phyloP scores from a whole-genome alignment of 2,329 filamentous ascomycete genomes.

The Leptosphaerulina australis region DNA sequence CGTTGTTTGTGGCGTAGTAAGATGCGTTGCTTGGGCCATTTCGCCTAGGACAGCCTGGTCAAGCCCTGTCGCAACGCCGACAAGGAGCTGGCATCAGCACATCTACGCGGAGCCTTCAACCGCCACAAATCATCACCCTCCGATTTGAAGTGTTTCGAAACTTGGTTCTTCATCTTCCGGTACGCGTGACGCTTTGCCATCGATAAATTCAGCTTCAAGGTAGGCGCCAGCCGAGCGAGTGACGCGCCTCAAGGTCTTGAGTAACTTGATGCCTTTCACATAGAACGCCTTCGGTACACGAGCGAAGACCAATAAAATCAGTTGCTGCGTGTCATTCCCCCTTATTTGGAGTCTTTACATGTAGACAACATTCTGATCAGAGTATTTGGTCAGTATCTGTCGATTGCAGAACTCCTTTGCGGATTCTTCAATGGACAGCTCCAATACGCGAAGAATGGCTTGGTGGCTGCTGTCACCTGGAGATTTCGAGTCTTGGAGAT shows the following conservation, averaged over 20 bases:
- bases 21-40: slow-evolving; percentile 21
- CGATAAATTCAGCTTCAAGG: slow-evolving; percentile 11
- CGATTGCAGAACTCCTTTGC: background rate
- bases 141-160: slow-evolving; percentile 7
- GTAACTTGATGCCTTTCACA: background rate
- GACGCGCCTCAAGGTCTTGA: slow-evolving; percentile 6
- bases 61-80: slow-evolving; percentile 21
- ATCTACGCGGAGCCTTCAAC: slow-evolving; percentile 8
- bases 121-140: slow-evolving; percentile 16
- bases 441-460: slow-evolving; percentile 18
- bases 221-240: slow-evolving; percentile 27
- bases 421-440: slow-evolving; percentile 2
- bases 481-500: slow-evolving; percentile 1
- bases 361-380: background rate
- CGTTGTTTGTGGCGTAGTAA: slow-evolving; percentile 38
- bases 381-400: background rate
- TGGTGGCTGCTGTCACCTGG: slow-evolving; percentile 12
- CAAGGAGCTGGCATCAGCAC: slow-evolving; percentile 18
- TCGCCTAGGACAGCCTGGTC: slow-evolving; percentile 28
- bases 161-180: slow-evolving; percentile 5
- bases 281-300: background rate
- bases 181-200: slow-evolving; percentile 10
- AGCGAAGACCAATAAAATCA: background rate
- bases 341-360: background rate
- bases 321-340: background rate